Conservation (phyloP, 2,329 filamentous ascomycete genomes). For the Colletotrichum salicis region DNA sequence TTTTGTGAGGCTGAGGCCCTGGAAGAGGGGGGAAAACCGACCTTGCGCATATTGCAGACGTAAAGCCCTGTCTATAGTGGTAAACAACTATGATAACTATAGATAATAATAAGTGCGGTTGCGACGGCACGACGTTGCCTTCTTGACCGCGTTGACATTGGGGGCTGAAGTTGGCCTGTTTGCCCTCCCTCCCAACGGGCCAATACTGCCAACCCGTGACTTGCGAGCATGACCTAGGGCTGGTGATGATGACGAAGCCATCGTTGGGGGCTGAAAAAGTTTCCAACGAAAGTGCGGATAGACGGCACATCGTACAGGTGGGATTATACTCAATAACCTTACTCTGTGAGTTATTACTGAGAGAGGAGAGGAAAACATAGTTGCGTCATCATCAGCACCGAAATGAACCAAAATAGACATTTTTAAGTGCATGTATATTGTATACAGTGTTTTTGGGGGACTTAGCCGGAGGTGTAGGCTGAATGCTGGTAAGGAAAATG, state of each 20-base stretch:
- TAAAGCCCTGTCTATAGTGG: neutral
- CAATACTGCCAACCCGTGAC: neutral
- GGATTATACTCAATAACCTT: neutral
- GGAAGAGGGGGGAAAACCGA: neutral
- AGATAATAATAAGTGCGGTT: neutral
- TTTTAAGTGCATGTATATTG: too few species aligned
- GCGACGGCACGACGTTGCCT: neutral
- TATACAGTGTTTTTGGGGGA: too few species aligned
- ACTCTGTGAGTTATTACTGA: neutral
- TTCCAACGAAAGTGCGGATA: neutral
- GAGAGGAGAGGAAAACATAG: neutral
- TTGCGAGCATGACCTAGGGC: neutral
- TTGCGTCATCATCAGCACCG: neutral
- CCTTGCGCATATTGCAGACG: neutral
- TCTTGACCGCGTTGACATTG: neutral
- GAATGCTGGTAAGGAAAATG: neutral
- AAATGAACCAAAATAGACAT: conserved; percentile 1
- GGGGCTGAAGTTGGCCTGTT: conserved; percentile 1
- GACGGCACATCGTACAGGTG: neutral
- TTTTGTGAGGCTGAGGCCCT: neutral
- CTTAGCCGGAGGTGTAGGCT: neutral
- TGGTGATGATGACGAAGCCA: neutral
- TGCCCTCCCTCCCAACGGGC: neutral
- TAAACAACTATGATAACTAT: neutral
- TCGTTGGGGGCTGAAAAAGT: neutral